Base-by-base conservation (phyloP, 2,329 filamentous ascomycete genomes). In the Drechslerella coelobrocha region DNA sequence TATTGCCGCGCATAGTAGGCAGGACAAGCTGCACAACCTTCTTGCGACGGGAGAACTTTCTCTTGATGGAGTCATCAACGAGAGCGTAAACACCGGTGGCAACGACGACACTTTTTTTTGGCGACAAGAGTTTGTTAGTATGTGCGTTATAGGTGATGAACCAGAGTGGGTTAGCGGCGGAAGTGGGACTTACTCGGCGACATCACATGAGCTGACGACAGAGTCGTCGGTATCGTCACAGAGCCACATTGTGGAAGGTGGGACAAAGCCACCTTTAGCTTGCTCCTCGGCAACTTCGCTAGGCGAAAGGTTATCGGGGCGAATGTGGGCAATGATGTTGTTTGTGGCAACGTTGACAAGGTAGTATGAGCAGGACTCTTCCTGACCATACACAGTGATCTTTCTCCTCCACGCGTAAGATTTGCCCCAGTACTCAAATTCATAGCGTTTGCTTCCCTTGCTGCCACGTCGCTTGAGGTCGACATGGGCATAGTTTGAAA, bases 401-500 rank as follows among this genome's bases (percentile, higher is more conserved):
- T 88, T 84, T 37, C 91, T 86, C 78, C 87, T 90, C 94, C 94
- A 97, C 56, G 85, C 82, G 79, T 97, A 97, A 60, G 83, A 84
- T 75, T 88, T 85, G 24, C 91, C 91, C 94, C 94, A 97, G 83
- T 96, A 96, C 77, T 93, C 89, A 76, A 96, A 97, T 61, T 92
- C 90, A 78, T 97, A 97, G 72, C 86, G 85, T 80, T 92, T 93
- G 73, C 83, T 83, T 47, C 83, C 82, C 74, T 86, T 87, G 54
- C 84, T 81, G 5, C 89, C 89, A 23, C 85, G 83, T 43, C 90
- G 86, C 74, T 85, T 87, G 54, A 99, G 81, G 73, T 96, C 90
- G 41, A 97, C 87, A 75, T 94, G 91, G 1, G 93, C 93, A 78
- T 99, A 99, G 81, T 97, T 99, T 74, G 91, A 95, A 78, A 97